A percentile compares a stretch with the other conserved stretches of the same genome.
Conservation (phyloP, 495 filamentous ascomycete genomes). For the Penicillium maclennaniae region DNA sequence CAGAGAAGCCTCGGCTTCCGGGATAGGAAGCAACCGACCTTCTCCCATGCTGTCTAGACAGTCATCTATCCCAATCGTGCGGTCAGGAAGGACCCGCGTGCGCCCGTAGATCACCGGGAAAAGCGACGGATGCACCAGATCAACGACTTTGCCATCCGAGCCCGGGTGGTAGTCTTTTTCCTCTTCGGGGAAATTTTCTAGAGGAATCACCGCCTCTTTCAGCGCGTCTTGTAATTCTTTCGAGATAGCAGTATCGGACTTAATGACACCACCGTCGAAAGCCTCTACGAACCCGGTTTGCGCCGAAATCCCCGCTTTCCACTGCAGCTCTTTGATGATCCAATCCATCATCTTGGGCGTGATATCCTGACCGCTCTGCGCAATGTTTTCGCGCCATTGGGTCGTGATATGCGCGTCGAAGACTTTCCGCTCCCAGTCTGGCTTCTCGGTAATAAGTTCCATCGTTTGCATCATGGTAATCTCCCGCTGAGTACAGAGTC, state of each 20-base stretch:
- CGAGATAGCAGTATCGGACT: slow-evolving; percentile 34
- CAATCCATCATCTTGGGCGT: slow-evolving; percentile 48
- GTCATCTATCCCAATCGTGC: slow-evolving; percentile 36
- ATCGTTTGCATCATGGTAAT: slow-evolving; percentile 35
- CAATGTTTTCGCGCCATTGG: slow-evolving; percentile 38
- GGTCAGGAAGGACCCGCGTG: slow-evolving; percentile 41
- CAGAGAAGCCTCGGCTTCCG: background rate
- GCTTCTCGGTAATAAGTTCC: slow-evolving; percentile 42
- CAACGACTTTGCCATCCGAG: slow-evolving; percentile 51
- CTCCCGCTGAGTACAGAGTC: slow-evolving; percentile 31
- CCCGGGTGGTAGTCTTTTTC: slow-evolving; percentile 58
- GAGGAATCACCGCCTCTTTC: slow-evolving; percentile 19
- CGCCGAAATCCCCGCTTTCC: slow-evolving; percentile 34
- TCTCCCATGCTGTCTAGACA: slow-evolving; percentile 38
- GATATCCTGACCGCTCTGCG: slow-evolving; percentile 26
- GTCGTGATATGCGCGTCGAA: slow-evolving; percentile 42
- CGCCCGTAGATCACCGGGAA: slow-evolving; percentile 56
- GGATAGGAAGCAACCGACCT: slow-evolving; percentile 27
- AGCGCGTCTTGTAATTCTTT: slow-evolving; percentile 24
- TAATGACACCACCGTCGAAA: slow-evolving; percentile 31
- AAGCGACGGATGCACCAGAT: slow-evolving; percentile 60
- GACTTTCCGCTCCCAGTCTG: slow-evolving; percentile 39
- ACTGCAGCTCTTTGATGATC: slow-evolving; percentile 49
- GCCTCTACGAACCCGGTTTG: slow-evolving; percentile 28
- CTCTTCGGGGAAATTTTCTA: slow-evolving; percentile 44